Evolutionary conservation across 192 early-diverging fungal genomes (phyloP), one percentile per base, ranked within the genome.

Genomic region (Coemansia sp.): DNA sequence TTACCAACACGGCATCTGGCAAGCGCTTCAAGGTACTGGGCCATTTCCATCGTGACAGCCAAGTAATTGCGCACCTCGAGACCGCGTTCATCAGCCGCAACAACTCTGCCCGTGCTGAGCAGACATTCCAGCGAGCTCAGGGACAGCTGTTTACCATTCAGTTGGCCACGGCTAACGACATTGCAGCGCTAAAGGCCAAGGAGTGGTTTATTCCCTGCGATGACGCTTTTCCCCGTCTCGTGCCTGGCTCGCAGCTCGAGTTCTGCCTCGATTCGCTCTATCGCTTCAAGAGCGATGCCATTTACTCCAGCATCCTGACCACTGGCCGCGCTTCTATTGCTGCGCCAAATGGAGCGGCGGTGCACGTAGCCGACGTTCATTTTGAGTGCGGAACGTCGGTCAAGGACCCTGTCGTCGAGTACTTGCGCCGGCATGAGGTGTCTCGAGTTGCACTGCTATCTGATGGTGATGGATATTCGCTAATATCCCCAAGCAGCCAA

Each of bases 61-160:
- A 84, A 53, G 84, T 87, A 20, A 72, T 96, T 17, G 84, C 93
- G 60, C 89, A 91, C 73, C 84, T 94, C 29, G 88, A 90, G 54
- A 86, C 84, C 60, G 86, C 87, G 22, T 94, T 95, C 84, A 84
- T 96, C 75, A 93, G 93, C 80, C 91, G 93, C 68, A 92, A 92
- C 35, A 72, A 74, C n/a, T 94, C 89, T 54, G 79, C 78, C 27
- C 89, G 93, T 63, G 89, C 87, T 62, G 79, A 90, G 17, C 85
- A 89, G 68, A 89, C 90, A 4, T 96, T 98, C 78, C 85, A 87
- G 47, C 83, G 85, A 45, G 87, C 87, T 19, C 81, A 77, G 6
- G 93, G 93, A 59, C 86, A 91, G 37, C 87, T 86, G 20, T 84
- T 92, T 45, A 67, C 88, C 60, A 83, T 96, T 37, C 74, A 78